Conservation (phyloP, 169 alveolate species). For the Cryptosporidium viatorum region DNA sequence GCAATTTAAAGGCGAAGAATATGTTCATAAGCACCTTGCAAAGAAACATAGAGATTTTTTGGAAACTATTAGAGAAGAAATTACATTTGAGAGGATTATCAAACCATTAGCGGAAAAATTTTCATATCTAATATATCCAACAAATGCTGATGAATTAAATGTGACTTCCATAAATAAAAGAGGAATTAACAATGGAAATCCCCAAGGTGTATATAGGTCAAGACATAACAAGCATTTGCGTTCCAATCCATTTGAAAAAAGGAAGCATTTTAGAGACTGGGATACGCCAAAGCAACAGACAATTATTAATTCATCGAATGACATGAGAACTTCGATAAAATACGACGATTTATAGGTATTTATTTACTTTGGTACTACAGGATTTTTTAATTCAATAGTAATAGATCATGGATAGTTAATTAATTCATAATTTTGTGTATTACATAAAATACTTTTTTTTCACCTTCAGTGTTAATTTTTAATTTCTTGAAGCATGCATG, state of each 20-base stretch:
- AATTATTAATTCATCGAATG: not conserved
- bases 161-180: not conserved
- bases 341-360: conserved; percentile 45
- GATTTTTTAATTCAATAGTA: not conserved
- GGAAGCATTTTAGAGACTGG: conserved; percentile 39
- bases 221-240: conserved; percentile 17
- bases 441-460: too few species aligned
- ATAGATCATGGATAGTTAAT: not conserved
- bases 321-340: conserved; percentile 30
- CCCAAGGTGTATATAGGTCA: not conserved
- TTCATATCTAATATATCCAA: conserved; percentile 29
- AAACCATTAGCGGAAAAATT: conserved; percentile 55
- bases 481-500: not conserved
- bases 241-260: conserved; percentile 51
- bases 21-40: conserved; percentile 40
- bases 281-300: conserved; percentile 25
- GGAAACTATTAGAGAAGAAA: conserved; percentile 44
- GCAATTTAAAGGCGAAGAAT: conserved; percentile 68
- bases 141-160: conserved; percentile 27
- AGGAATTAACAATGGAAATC: not conserved
- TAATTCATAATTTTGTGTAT: not conserved
- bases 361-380: not conserved
- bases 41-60: conserved; percentile 49
- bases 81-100: conserved; percentile 54
- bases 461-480: too few species aligned